phyloP scores from a whole-genome alignment of 495 filamentous ascomycete species.

The Neurospora sp. region DNA sequence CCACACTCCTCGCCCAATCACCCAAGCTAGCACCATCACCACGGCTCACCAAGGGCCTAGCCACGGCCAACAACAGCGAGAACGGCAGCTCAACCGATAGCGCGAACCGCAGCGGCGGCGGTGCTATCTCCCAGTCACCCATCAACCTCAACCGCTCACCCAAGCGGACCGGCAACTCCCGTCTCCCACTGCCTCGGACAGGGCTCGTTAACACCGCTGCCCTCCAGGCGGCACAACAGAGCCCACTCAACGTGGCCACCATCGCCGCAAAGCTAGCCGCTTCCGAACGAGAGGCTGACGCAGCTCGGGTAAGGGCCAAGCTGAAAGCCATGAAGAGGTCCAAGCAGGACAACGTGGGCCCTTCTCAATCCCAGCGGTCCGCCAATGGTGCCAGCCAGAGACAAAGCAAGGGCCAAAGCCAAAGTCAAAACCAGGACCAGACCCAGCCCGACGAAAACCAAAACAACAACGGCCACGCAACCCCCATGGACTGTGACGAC shows the following conservation, averaged over 20 bases:
- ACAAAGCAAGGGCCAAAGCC: slow-evolving; percentile 1
- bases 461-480: not conserved
- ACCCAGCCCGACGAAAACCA: not conserved
- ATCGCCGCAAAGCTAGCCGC: slow-evolving; percentile 47
- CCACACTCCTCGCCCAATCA: not conserved
- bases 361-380: slow-evolving; percentile 1
- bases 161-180: slow-evolving; percentile 20
- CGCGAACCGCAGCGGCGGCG: slow-evolving; percentile 4
- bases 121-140: not conserved
- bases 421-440: not conserved
- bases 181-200: slow-evolving; percentile 29
- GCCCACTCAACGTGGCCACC: slow-evolving; percentile 40
- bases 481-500: not conserved
- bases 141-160: slow-evolving; percentile 11
- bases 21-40: not conserved
- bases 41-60: not conserved
- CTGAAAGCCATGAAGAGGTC: slow-evolving; percentile 34
- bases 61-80: slow-evolving; percentile 2
- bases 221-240: slow-evolving; percentile 33
- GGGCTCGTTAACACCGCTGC: slow-evolving; percentile 7
- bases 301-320: slow-evolving; percentile 44
- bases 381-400: not conserved
- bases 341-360: slow-evolving; percentile 5
- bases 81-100: slow-evolving; percentile 6
- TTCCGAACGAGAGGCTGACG: slow-evolving; percentile 45